Conservation (phyloP, 2,329 filamentous ascomycete species). For the Colletotrichum sp. region DNA sequence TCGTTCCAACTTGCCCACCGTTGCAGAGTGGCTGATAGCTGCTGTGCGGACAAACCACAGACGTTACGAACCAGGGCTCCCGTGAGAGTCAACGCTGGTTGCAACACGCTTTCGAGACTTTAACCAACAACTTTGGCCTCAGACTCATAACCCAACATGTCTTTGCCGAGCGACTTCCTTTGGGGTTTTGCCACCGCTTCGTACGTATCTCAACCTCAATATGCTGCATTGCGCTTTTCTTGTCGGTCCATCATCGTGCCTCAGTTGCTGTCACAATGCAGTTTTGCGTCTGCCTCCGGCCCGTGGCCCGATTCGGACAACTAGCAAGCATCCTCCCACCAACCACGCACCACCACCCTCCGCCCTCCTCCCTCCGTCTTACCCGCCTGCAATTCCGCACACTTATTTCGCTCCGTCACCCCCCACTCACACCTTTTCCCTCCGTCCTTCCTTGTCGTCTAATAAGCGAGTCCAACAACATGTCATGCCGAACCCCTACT, state of each 20-base stretch:
- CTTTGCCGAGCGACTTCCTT: slow-evolving; percentile 71
- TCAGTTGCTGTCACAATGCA: background rate
- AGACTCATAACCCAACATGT: slow-evolving; percentile 42
- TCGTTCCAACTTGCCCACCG: background rate
- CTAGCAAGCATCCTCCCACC: slow-evolving; percentile 5
- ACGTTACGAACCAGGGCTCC: background rate
- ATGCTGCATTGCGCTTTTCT: background rate
- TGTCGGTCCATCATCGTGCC: background rate
- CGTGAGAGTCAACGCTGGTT: background rate
- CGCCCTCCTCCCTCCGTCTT: slow-evolving; percentile 7
- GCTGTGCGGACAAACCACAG: background rate
- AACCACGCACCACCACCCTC: background rate
- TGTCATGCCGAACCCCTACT: slow-evolving; percentile 6
- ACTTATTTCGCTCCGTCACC: background rate
- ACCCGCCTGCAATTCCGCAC: background rate
- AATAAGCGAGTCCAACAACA: background rate
- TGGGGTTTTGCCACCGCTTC: slow-evolving; percentile 84
- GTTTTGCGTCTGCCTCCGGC: background rate
- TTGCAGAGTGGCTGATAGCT: background rate
- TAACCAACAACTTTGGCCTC: background rate
- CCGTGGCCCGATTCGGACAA: slow-evolving; percentile 9
- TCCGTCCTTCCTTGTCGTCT: background rate
- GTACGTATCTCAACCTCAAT: slow-evolving; percentile 46
- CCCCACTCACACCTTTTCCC: background rate
- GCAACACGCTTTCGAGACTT: background rate